Base-by-base conservation (phyloP, 495 filamentous ascomycete species). In the Elasticomyces elasticus region DNA sequence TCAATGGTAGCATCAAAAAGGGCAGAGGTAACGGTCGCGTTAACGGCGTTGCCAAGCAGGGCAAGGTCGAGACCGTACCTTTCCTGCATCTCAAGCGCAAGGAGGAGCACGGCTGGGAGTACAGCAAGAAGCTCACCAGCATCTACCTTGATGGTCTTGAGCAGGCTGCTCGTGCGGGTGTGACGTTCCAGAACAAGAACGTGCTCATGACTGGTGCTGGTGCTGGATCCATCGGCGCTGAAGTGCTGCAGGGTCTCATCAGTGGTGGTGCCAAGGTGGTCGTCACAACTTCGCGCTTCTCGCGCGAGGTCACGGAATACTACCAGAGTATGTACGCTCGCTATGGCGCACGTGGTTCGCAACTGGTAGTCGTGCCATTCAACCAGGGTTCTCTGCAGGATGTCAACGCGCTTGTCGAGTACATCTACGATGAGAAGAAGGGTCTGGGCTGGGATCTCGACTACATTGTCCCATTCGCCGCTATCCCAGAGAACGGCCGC, bases 351-450 rank as follows among this genome's bases (percentile, higher is more conserved):
- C 87, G 88, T 57, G 92, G 94, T 54, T 97, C 92, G 51, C 89
- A 97, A 71, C 79, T 99, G 20, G 87, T 97, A 40, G 94, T 99
- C 26, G 94, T 97, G 37, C 92, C 92, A 13, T 99, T 97, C 78
- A 99, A 99, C 68, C 91, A 96, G 71, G 92, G 91, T 48, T 95
- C 89, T 71, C 90, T 95, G 69, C 91, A 97, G 70, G 92, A 99
- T 69, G 85, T 94, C 28, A 87, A 95, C 64, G 87, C 88, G 25
- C 77, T 99, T 19, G 77, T 97, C 45, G 79, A 94, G 17, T 97
- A 96, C 72, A 88, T 99, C 64, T 99, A 96, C 66, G 89, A 96
- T 67, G 68, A 81, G n/a, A 97, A 97, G 81, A 87, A 82, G 64
- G 94, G 92, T 48, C 83, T 97, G 49, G 92, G 92, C 46, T 97